Evolutionary conservation across 1,284 basidiomycete genomes (phyloP), one percentile per base, ranked within the genome.

Genomic region (Cystobasidium slooffiae): DNA sequence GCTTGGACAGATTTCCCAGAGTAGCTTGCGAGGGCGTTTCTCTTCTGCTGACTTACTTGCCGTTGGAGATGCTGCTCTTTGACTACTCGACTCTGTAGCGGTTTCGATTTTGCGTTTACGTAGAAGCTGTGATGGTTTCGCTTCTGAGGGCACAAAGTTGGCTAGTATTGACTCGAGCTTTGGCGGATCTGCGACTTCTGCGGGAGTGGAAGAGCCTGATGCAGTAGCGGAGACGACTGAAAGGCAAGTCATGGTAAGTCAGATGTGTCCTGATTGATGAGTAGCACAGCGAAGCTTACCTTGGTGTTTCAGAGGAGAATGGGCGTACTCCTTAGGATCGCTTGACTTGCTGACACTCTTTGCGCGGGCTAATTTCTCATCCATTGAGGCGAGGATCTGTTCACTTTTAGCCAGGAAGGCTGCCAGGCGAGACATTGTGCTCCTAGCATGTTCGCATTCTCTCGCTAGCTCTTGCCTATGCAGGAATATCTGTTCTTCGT

Each of bases 1-100:
- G 39, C 41, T 72, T 39, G 76, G 67, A 49, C 67, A 68, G 43
- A 68, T 77, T 47, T 64, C 68, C 70, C 70, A 73, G 16, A 73
- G 49, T 7, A 73, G 52, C 52, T 66, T 73, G 8, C 20, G 37
- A 49, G 62, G 51, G 37, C 53, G 39, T 39, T 59, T 59, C 18
- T 59, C 56, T 7, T 59, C 56, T n/a, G 43, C 18, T 5, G 49
- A n/a, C 49, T 43, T 43, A 20, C 49, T 43, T 37, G 20, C 24
- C 9, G 24, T 52, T n/a, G 47, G 51, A 4, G 16, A 5, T 10
- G 18, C 12, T 6, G 55, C 24, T 56, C 12, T 56, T 53, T 43
- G 24, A 3, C n/a, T 43, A 0, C 43, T 59, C 14, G 52, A 6
- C 44, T 68, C 51, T 22, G 20, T 22, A 12, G 41, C 9, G 9